phyloP scores from a whole-genome alignment of 2,329 filamentous ascomycete genomes.

The Fusarium beomiforme region DNA sequence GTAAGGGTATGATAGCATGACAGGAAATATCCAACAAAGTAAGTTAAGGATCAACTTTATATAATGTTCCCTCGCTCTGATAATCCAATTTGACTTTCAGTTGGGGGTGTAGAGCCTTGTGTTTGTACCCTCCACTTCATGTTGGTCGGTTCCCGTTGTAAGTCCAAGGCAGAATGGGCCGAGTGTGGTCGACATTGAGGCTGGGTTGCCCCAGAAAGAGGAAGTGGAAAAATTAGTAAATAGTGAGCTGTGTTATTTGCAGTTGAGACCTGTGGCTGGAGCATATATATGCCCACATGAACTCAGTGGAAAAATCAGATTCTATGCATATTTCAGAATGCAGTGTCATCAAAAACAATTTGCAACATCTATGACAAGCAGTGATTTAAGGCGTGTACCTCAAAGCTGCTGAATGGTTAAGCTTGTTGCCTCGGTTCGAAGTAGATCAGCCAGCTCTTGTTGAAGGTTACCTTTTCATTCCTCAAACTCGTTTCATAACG shows the following conservation, averaged over 20 bases:
- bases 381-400: background rate
- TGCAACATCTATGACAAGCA: background rate
- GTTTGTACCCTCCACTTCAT: background rate
- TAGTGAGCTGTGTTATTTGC: too few species aligned
- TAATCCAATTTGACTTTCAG: background rate
- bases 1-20: background rate
- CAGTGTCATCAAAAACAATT: background rate
- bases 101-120: background rate
- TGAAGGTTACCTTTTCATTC: background rate
- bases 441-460: background rate
- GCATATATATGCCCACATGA: too few species aligned
- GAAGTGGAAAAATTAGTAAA: too few species aligned
- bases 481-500: background rate
- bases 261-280: too few species aligned
- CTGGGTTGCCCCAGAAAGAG: background rate
- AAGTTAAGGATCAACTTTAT: background rate
- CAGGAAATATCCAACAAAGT: background rate
- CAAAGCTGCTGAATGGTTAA: background rate
- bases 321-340: background rate
- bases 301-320: background rate
- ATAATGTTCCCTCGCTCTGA: background rate
- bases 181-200: background rate
- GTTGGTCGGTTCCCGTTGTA: conserved; percentile 16
- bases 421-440: background rate
- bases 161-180: conserved; percentile 1